A percentile compares a stretch with the other conserved stretches of the same genome.
Conservation (phyloP, 140 eudicot species). For the Stevia rebaudiana region DNA sequence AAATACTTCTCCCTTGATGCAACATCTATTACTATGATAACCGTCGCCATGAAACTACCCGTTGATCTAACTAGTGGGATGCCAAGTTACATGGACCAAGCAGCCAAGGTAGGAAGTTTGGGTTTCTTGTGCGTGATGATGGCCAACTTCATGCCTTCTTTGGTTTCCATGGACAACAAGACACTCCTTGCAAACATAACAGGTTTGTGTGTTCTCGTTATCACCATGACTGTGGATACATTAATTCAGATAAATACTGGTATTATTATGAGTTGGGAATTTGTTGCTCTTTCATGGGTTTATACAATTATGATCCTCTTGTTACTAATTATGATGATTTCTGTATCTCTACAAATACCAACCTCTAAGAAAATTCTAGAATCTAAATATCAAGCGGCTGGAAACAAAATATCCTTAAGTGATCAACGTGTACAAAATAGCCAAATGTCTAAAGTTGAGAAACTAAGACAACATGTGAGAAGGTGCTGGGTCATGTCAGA, state of each 20-base stretch:
- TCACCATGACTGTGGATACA: slow-evolving; percentile 28
- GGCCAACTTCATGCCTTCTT: slow-evolving; percentile 32
- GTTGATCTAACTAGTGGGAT: slow-evolving; percentile 24
- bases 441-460: neutral
- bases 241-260: slow-evolving; percentile 6
- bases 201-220: slow-evolving; percentile 34
- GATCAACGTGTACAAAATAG: neutral
- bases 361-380: slow-evolving; percentile 4
- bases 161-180: slow-evolving; percentile 29
- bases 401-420: neutral
- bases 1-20: slow-evolving; percentile 33
- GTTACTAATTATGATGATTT: neutral
- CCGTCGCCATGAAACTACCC: slow-evolving; percentile 31
- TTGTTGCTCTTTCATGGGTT: neutral
- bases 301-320: neutral
- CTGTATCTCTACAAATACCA: slow-evolving; percentile 13
- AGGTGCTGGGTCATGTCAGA: slow-evolving; percentile 22
- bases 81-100: slow-evolving; percentile 24
- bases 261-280: neutral
- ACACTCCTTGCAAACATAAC: slow-evolving; percentile 27
- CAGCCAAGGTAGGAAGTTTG: slow-evolving; percentile 17
- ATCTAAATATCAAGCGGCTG: slow-evolving; percentile 16
- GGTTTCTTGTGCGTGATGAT: slow-evolving; percentile 23
- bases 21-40: slow-evolving; percentile 27
- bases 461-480: slow-evolving; percentile 8